A percentile compares a stretch with the other conserved stretches of the same genome.
phyloP scores from a whole-genome alignment of 208 protist genomes.

The Giardia duodenalis region DNA sequence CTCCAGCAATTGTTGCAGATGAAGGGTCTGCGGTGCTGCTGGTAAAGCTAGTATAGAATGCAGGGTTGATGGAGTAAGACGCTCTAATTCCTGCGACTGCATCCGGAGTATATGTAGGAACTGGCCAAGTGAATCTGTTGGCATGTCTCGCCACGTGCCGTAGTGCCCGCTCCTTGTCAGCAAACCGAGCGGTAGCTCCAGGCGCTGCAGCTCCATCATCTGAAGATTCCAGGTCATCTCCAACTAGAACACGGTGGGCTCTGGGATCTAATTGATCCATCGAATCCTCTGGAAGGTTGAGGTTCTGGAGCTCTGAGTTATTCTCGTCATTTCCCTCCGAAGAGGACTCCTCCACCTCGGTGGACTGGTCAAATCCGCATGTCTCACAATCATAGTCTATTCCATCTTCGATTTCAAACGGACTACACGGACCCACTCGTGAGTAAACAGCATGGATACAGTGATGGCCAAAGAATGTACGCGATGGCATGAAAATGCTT shows the following conservation, averaged over 20 bases:
- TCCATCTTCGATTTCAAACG: background rate
- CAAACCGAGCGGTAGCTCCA: background rate
- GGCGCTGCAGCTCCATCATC: background rate
- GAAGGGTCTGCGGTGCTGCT: no score
- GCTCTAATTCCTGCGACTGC: background rate
- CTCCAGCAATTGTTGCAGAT: no score
- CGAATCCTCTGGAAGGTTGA: no score
- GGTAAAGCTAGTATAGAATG: no score
- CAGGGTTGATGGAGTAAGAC: background rate
- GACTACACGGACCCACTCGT: background rate
- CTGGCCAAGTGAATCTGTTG: background rate
- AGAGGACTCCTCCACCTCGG: background rate
- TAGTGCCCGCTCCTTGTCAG: background rate
- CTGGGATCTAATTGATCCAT: background rate
- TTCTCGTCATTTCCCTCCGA: no score
- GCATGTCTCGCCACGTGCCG: background rate
- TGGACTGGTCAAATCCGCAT: background rate
- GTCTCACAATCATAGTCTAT: background rate
- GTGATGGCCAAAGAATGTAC: background rate
- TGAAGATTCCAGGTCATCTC: background rate
- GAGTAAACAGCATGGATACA: background rate
- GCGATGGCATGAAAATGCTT: background rate
- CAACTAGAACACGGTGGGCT: background rate
- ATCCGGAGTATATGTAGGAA: background rate
- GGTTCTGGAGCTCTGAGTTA: no score